A percentile compares a stretch with the other conserved stretches of the same genome.
These are phyloP conservation scores for Gamarada debralockiae DNA, from an alignment of 495 filamentous ascomycete genomes.

Conservation along the genomic window DNA sequence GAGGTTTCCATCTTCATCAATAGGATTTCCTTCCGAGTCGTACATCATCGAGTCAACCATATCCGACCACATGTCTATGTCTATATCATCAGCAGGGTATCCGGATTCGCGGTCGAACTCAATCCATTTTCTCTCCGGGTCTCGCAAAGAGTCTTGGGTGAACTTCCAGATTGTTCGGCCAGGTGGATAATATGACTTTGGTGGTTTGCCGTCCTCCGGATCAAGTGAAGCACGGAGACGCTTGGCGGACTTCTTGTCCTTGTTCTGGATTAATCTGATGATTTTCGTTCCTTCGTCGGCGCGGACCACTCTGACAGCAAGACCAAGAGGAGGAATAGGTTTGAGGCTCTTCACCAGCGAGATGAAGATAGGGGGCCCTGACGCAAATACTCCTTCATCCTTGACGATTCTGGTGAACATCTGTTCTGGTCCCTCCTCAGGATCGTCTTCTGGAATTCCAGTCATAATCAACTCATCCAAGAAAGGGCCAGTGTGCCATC, in stretches of 20 bases:
- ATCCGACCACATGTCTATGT: not conserved
- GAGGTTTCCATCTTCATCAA: no score
- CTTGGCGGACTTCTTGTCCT: constrained; percentile 20
- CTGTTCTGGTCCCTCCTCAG: constrained; percentile 24
- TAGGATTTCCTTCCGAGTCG: no score
- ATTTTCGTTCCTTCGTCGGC: not conserved
- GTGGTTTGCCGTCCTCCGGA: constrained; percentile 35
- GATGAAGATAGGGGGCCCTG: constrained; percentile 31
- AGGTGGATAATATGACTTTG: constrained; percentile 30
- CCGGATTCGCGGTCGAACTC: constrained; percentile 38
- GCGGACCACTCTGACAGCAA: constrained; percentile 13
- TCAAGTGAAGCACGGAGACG: constrained; percentile 24
- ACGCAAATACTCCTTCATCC: constrained; percentile 40
- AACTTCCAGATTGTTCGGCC: constrained; percentile 42
- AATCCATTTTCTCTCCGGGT: constrained; percentile 32
- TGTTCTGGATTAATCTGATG: not conserved
- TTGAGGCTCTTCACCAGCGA: constrained; percentile 23
- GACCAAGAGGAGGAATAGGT: constrained; percentile 20
- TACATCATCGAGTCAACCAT: not conserved
- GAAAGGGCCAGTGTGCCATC: constrained; percentile 39
- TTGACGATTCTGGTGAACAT: constrained; percentile 37
- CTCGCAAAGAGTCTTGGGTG: constrained; percentile 30
- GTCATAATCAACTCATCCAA: constrained; percentile 41
- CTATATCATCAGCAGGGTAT: constrained; percentile 16
- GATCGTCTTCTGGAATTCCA: constrained; percentile 31